These are phyloP conservation scores for Triticum urartu DNA, from an alignment of 176 grass and related monocot genomes.

Conservation along the genomic window DNA sequence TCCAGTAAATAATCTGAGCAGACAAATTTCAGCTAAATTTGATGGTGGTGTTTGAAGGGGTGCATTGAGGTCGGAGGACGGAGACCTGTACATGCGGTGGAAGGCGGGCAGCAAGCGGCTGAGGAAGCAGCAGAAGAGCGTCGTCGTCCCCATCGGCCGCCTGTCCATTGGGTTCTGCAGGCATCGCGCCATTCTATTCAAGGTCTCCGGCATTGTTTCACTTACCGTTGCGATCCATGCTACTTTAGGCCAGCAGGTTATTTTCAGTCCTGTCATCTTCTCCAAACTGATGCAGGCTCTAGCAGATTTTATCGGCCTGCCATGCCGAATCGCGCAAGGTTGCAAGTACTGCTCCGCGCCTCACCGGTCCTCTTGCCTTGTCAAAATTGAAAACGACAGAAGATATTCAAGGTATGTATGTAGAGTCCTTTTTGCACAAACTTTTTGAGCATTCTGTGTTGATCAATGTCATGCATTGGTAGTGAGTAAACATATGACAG, in stretches of 20 bases:
- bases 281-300: slow-evolving; percentile 50
- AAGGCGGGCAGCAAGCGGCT: slow-evolving; percentile 77
- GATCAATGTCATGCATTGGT: too few relatives aligned
- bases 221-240: background rate
- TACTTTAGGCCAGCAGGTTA: background rate
- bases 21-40: background rate
- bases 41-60: slow-evolving; percentile 42
- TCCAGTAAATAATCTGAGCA: background rate
- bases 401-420: slow-evolving; percentile 32
- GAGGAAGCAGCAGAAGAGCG: slow-evolving; percentile 53
- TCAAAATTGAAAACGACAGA: slow-evolving; percentile 55
- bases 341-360: slow-evolving; percentile 89
- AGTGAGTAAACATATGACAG: too few relatives aligned
- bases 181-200: slow-evolving; percentile 92
- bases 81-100: slow-evolving; percentile 74
- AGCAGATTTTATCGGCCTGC: slow-evolving; percentile 74
- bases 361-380: slow-evolving; percentile 84
- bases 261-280: background rate
- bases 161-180: slow-evolving; percentile 80
- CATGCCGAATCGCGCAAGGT: slow-evolving; percentile 88
- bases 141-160: slow-evolving; percentile 75
- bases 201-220: slow-evolving; percentile 23
- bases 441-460: too few relatives aligned
- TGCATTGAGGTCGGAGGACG: slow-evolving; percentile 66
- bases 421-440: too few relatives aligned